phyloP scores from a whole-genome alignment of 1,284 basidiomycete genomes.

The Ganoderma boninense region DNA sequence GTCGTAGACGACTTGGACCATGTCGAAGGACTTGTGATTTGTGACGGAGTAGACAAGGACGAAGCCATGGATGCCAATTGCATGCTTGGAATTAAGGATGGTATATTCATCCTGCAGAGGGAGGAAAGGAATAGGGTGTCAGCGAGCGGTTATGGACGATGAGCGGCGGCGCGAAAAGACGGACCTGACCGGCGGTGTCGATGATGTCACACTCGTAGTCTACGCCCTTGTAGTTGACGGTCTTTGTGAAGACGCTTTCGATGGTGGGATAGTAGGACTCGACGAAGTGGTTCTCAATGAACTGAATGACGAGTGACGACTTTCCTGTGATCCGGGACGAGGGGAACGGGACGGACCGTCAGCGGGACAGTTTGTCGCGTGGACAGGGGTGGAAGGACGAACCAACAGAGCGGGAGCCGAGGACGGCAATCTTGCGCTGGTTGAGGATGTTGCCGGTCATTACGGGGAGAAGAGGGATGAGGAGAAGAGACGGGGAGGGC shows the following conservation, averaged over 20 bases:
- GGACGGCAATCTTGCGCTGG: slow-evolving; percentile 87
- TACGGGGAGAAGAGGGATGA: slow-evolving; percentile 27
- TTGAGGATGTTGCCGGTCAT: slow-evolving; percentile 71
- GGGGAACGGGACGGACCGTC: slow-evolving; percentile 16
- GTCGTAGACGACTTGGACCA: slow-evolving; percentile 95
- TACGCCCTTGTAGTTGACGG: slow-evolving; percentile 82
- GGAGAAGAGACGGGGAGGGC: slow-evolving; percentile 21
- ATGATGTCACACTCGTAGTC: slow-evolving; percentile 98
- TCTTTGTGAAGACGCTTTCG: slow-evolving; percentile 89
- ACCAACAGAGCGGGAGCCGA: slow-evolving; percentile 86
- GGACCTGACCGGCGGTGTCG: slow-evolving; percentile 95
- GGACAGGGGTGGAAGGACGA: slow-evolving; percentile 43
- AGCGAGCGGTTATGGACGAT: not conserved
- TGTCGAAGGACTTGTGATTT: slow-evolving; percentile 93
- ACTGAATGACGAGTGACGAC: slow-evolving; percentile 81
- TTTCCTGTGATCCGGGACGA: slow-evolving; percentile 60
- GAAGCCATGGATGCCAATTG: slow-evolving; percentile 86
- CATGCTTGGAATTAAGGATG: slow-evolving; percentile 83
- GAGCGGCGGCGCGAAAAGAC: slow-evolving; percentile 27
- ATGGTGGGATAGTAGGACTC: slow-evolving; percentile 96
- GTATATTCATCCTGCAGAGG: slow-evolving; percentile 82
- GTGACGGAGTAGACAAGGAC: slow-evolving; percentile 96
- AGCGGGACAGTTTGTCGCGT: slow-evolving; percentile 23
- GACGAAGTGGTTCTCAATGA: slow-evolving; percentile 74
- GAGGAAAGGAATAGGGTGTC: slow-evolving; percentile 11